phyloP scores from a whole-genome alignment of 2,329 filamentous ascomycete species.

The Huntiella bhutanensis region DNA sequence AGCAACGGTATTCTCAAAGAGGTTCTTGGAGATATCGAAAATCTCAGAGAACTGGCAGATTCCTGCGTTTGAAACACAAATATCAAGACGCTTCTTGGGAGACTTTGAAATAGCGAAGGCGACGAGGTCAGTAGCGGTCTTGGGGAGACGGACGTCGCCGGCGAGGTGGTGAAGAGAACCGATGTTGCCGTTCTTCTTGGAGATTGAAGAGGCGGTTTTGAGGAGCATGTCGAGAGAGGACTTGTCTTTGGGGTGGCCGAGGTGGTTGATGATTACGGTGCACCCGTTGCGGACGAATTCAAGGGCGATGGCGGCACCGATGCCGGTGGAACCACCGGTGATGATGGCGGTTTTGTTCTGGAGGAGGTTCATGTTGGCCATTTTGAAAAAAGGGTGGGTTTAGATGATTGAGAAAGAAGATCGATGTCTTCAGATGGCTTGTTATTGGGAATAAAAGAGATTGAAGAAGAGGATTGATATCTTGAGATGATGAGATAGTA shows the following conservation, averaged over 20 bases:
- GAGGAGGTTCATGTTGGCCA: conserved; percentile 32
- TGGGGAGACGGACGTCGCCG: conserved; percentile 60
- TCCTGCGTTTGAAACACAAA: conserved; percentile 79
- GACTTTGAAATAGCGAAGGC: conserved; percentile 42
- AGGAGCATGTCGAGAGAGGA: conserved; percentile 34
- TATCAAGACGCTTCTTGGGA: conserved; percentile 38
- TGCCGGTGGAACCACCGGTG: conserved; percentile 71
- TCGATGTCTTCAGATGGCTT: too few species aligned
- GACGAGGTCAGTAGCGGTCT: conserved; percentile 52
- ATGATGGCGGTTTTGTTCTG: conserved; percentile 64
- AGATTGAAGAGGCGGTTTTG: conserved; percentile 30
- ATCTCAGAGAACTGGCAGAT: conserved; percentile 82
- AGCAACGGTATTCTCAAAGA: conserved; percentile 51
- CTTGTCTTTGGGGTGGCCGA: conserved; percentile 36
- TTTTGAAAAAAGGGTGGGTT: neutral
- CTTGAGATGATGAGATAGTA: too few species aligned
- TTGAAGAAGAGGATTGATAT: too few species aligned
- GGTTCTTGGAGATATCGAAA: conserved; percentile 48
- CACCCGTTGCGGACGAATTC: conserved; percentile 63
- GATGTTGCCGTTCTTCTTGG: conserved; percentile 14
- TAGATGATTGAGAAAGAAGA: too few species aligned
- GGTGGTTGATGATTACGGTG: conserved; percentile 63
- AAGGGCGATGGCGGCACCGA: conserved; percentile 68
- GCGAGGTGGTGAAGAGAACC: conserved; percentile 41
- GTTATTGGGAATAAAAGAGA: too few species aligned